Evolutionary conservation across 306 rosid genomes (phyloP).

Genomic region (Biancaea sappan): DNA sequence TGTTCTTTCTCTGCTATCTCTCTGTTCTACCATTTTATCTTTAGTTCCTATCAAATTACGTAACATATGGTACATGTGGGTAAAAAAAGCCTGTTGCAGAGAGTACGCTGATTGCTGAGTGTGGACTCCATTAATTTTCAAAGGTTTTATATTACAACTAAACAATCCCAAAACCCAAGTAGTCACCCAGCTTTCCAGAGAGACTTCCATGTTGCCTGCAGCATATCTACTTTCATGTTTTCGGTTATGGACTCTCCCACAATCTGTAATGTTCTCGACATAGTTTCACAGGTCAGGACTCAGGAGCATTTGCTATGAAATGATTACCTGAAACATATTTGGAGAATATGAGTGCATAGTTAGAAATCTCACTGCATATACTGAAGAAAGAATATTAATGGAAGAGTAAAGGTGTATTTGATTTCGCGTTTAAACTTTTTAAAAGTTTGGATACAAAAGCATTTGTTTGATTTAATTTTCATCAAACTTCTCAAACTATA

Average conservation of each 20-base stretch:
- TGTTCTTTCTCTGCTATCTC: too few species aligned
- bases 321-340: constrained; percentile 5
- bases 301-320: neutral
- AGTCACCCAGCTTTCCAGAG: neutral
- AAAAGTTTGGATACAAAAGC: too few species aligned
- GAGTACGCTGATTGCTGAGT: neutral
- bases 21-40: too few species aligned
- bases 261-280: neutral
- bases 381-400: neutral
- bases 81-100: neutral
- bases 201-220: constrained; percentile 21
- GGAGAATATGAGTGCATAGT: constrained; percentile 9
- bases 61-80: too few species aligned
- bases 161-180: neutral
- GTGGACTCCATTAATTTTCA: neutral
- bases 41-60: too few species aligned
- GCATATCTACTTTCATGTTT: neutral
- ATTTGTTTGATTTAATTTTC: too few species aligned
- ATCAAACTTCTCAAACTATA: too few species aligned
- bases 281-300: constrained; percentile 18
- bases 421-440: too few species aligned
- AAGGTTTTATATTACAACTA: neutral
- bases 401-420: too few species aligned
- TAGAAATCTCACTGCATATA: constrained; percentile 13
- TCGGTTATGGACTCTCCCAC: neutral